Evolutionary conservation across 495 filamentous ascomycete genomes (phyloP), one percentile per base, ranked within the genome.

Genomic region (Hypoxylon fuscum): DNA sequence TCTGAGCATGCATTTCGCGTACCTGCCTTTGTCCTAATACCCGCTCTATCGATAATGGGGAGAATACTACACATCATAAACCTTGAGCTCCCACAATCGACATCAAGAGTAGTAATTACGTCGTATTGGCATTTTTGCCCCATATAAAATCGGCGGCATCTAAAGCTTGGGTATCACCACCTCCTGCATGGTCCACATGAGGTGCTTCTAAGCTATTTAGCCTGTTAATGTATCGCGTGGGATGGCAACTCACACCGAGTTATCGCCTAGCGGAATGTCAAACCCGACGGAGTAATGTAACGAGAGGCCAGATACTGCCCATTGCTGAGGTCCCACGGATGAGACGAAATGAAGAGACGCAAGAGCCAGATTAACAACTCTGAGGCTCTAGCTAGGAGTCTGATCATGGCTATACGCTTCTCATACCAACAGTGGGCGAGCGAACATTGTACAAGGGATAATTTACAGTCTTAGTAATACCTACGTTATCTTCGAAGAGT

Each of bases 191-290:
- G 37, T 62, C 50, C 52, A 34, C 52, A 31, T 37, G 46, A 35
- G 23, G n/a, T 51, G 23, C 17, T 37, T n/a, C 45, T 32, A 45
- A 20, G 8, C 11, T n/a, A 59, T 66, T 66, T 66, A 66, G 51
- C 62, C 62, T 38, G 40, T 11, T 35, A 31, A 21, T 23, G 52
- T 43, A 35, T 37, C 14, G 25, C 40, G 45, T 51, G 29, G 44
- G 49, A 35, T 22, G 18, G 12, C 27, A 48, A 5, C 20, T 15
- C n/a, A 25, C 25, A 9, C 14, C 29, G 31, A n/a, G n/a, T n/a
- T n/a, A n/a, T n/a, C n/a, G n/a, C n/a, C n/a, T n/a, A n/a, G n/a
- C n/a, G n/a, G n/a, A n/a, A n/a, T n/a, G n/a, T n/a, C n/a, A n/a
- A n/a, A n/a, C n/a, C n/a, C n/a, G n/a, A n/a, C n/a, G n/a, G n/a